Evolutionary conservation across 306 rosid species (phyloP), one percentile per base, ranked within the genome.

Genomic region (Gynostemma pentaphyllum): DNA sequence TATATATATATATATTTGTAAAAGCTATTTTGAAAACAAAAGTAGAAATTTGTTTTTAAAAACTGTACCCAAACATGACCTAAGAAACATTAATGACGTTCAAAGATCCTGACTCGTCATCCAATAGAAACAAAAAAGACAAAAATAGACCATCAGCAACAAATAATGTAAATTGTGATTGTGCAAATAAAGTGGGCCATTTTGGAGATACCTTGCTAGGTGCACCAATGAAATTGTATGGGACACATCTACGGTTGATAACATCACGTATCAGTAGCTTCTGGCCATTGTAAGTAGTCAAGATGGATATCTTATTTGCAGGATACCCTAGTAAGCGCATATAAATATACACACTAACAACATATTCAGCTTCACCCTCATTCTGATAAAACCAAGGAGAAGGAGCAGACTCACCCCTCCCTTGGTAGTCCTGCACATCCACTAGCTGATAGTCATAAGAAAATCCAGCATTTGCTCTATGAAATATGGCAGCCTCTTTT

Each of bases 371-470:
- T 73, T 92, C 99, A 74, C 96, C 99, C 71, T 80, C 95, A 39
- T 88, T 92, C 78, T 92, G 99, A 77, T 88, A 92, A 75, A 92
- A 92, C 96, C 96, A 92, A 62, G 99, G 99, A 52, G 99, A 92
- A 54, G 96, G 99, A 18, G 99, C 86, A 28, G 84, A 72, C 80
- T 92, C 99, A 48, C 96, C 99, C 76, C 80, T 88, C 34, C 88
- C 95, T 52, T 70, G 86, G 81, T 92, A 89, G 70, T 92, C 99
- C 9, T 88, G 90, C 63, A 92, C 99, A 81, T 92, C 96, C 73
- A 92, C 84, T 71, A 86, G 80, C 66, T 92, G 99, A 78, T 92
- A 92, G 61, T 92, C 99, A 69, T 84, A 88, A 60, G 96, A 88
- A 70, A 88, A 92, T 39, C 99, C 99, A 75, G 99, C 84, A 80